Percentiles rank a stretch among this genome's conserved stretches.
phyloP scores from a whole-genome alignment of 495 filamentous ascomycete genomes.

The Hyaloscypha finlandica region DNA sequence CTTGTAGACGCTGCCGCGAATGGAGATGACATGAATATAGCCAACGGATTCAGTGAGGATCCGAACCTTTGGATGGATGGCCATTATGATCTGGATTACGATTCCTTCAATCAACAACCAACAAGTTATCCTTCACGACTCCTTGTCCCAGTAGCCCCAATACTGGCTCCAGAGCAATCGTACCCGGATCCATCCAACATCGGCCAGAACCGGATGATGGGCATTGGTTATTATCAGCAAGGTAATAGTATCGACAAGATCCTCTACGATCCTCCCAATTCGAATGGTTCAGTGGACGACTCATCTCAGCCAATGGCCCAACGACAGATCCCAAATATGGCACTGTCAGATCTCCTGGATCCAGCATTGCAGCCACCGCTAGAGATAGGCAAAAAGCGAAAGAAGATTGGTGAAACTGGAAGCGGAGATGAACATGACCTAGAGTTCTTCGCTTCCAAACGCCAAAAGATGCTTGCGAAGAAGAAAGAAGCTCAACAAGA shows the following conservation, averaged over 20 bases:
- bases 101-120: constrained; percentile 14
- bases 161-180: constrained; percentile 20
- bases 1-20: neutral
- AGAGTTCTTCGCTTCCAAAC: constrained; percentile 30
- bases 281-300: constrained; percentile 8
- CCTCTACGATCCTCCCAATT: constrained; percentile 25
- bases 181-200: constrained; percentile 51
- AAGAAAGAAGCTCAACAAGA: neutral
- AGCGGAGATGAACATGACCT: constrained; percentile 23
- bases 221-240: constrained; percentile 56
- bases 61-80: constrained; percentile 17
- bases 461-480: constrained; percentile 21
- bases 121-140: constrained; percentile 21
- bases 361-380: constrained; percentile 1
- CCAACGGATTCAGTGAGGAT: constrained; percentile 10
- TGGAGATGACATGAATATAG: constrained; percentile 3
- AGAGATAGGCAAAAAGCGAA: constrained; percentile 23
- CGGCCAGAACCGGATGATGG: constrained; percentile 49
- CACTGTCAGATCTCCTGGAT: constrained; percentile 28
- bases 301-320: neutral
- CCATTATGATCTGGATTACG: constrained; percentile 26
- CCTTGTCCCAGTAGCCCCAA: constrained; percentile 13
- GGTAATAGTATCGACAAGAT: constrained; percentile 40
- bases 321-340: constrained; percentile 20
- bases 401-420: neutral